These are phyloP conservation scores for Mikania micrantha DNA, from an alignment of 129 eudicot species.

Conservation along the genomic window DNA sequence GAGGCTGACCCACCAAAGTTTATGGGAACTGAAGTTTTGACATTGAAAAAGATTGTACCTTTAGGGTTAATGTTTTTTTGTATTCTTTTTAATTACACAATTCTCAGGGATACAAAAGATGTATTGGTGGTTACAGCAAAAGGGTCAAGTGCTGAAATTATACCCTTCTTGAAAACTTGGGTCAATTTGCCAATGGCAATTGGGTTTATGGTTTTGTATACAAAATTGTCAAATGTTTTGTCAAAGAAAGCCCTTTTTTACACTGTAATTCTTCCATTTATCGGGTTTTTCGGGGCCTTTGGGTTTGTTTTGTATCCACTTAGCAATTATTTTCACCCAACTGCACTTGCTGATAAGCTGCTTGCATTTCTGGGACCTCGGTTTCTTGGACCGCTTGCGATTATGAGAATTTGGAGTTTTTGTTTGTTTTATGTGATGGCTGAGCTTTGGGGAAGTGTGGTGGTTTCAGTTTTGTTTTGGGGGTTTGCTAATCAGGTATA, in stretches of 20 bases:
- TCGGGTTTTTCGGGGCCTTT: conserved; percentile 94
- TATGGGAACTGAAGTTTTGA: conserved; percentile 66
- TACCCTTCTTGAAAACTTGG: conserved; percentile 98
- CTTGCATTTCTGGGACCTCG: conserved; percentile 76
- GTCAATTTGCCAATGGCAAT: conserved; percentile 99
- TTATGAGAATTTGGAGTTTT: conserved; percentile 93
- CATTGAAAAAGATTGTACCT: conserved; percentile 82
- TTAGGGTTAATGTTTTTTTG: conserved; percentile 97
- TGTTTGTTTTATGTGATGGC: conserved; percentile 99
- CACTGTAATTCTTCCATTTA: conserved; percentile 72
- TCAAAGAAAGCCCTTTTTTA: conserved; percentile 83
- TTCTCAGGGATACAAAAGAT: conserved; percentile 92
- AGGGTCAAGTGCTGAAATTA: conserved; percentile 99
- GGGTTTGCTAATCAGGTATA: conserved; percentile 98
- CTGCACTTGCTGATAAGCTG: conserved; percentile 88
- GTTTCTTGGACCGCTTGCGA: conserved; percentile 94
- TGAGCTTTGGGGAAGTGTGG: conserved; percentile 99
- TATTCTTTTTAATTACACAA: conserved; percentile 87
- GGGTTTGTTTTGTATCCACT: conserved; percentile 95
- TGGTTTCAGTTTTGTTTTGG: conserved; percentile 94
- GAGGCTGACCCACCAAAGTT: conserved; percentile 53
- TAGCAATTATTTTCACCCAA: conserved; percentile 74
- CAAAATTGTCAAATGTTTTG: conserved; percentile 81
- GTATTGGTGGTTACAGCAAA: conserved; percentile 97
- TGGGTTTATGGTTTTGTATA: conserved; percentile 89